Evolutionary conservation across 257 asterid genomes (phyloP).

Genomic region (Penstemon eatonii): DNA sequence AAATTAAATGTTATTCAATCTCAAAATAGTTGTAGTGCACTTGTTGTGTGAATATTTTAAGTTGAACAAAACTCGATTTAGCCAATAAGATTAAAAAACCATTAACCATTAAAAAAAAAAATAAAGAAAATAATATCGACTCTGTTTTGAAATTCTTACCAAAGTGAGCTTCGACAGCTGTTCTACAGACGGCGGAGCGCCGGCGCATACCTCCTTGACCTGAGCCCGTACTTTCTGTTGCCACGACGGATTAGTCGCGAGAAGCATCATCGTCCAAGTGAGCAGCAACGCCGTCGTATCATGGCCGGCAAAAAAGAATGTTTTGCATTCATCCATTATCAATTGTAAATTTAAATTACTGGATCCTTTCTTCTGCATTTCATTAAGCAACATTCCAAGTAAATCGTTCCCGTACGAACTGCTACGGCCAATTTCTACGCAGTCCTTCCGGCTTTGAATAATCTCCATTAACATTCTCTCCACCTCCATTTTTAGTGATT

Average conservation of each 20-base stretch:
- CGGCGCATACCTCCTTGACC: slow-evolving; percentile 56
- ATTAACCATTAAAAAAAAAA: background rate
- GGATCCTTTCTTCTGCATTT: slow-evolving; percentile 68
- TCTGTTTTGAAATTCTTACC: slow-evolving; percentile 39
- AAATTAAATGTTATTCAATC: no score
- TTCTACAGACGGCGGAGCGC: slow-evolving; percentile 48
- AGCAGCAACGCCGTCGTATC: slow-evolving; percentile 87
- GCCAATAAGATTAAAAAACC: background rate
- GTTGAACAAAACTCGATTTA: no score
- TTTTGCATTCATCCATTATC: slow-evolving; percentile 95
- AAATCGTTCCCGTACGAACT: slow-evolving; percentile 73
- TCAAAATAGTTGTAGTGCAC: no score
- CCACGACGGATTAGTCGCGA: slow-evolving; percentile 76
- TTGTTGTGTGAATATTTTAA: no score
- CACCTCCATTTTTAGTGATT: slow-evolving; percentile 68
- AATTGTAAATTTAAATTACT: slow-evolving; percentile 55
- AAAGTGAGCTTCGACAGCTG: slow-evolving; percentile 72
- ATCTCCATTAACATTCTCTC: slow-evolving; percentile 85
- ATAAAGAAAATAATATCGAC: no score
- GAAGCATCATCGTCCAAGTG: slow-evolving; percentile 90
- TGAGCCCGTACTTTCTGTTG: slow-evolving; percentile 71
- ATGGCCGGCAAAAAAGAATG: slow-evolving; percentile 95
- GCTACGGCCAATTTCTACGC: slow-evolving; percentile 77
- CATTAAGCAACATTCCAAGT: slow-evolving; percentile 67
- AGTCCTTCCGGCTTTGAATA: slow-evolving; percentile 69